These are phyloP conservation scores for Trichoderma parareesei DNA, from an alignment of 495 filamentous ascomycete species.

Conservation along the genomic window DNA sequence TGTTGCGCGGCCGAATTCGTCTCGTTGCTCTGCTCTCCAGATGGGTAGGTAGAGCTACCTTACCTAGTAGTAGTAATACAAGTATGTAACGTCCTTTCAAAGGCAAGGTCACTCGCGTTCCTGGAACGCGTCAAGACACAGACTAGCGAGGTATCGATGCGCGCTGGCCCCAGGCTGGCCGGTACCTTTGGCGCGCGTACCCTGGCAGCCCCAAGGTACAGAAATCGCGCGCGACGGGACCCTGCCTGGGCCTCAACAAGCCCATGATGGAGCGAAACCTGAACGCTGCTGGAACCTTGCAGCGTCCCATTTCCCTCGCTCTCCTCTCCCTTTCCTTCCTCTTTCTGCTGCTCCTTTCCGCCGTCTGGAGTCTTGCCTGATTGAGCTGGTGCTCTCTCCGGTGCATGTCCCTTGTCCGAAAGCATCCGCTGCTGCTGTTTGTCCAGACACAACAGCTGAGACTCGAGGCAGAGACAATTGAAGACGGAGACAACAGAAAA, in stretches of 20 bases:
- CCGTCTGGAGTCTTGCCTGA: too few relatives aligned
- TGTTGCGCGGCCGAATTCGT: not conserved
- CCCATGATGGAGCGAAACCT: not conserved
- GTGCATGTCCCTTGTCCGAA: too few relatives aligned
- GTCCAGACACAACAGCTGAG: too few relatives aligned
- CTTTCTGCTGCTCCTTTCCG: not conserved
- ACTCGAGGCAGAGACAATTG: too few relatives aligned
- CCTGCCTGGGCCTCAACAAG: not conserved
- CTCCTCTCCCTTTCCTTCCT: not conserved
- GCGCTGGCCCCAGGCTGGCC: not conserved
- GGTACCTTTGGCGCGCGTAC: not conserved
- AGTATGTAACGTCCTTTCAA: too few relatives aligned
- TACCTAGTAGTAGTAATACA: not conserved
- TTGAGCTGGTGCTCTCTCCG: too few relatives aligned
- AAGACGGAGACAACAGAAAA: not conserved
- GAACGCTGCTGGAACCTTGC: not conserved
- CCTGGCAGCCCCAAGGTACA: not conserved
- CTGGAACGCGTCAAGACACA: not conserved
- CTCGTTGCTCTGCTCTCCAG: not conserved
- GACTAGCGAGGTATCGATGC: not conserved
- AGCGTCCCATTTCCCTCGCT: conserved; percentile 2
- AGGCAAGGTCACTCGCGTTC: not conserved
- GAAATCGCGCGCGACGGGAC: not conserved
- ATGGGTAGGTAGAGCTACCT: not conserved
- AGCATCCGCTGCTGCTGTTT: too few relatives aligned